phyloP scores from a whole-genome alignment of 805 yeast genomes.

The Candida ulmi region DNA sequence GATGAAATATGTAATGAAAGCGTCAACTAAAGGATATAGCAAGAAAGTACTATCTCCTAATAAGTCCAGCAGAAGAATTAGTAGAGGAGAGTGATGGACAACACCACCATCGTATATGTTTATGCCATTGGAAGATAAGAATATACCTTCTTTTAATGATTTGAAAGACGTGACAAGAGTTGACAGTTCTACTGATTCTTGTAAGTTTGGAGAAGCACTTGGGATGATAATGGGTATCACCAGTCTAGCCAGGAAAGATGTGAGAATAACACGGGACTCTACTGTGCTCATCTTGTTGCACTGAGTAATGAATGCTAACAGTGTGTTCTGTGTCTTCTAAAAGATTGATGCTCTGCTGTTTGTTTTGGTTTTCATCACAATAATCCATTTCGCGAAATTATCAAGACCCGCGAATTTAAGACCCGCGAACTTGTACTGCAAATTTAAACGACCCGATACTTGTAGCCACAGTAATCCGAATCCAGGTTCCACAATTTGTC shows the following conservation, averaged over 20 bases:
- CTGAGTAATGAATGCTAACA: too few species aligned
- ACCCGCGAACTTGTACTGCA: too few species aligned
- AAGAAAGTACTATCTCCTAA: constrained; percentile 22
- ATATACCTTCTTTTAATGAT: constrained; percentile 62
- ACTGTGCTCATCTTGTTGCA: not conserved
- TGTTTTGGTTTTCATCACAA: too few species aligned
- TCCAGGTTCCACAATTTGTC: too few species aligned
- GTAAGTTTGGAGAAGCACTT: constrained; percentile 12
- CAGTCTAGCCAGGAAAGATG: constrained; percentile 14
- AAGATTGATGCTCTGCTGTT: too few species aligned
- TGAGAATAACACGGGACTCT: constrained; percentile 2
- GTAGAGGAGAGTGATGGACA: constrained; percentile 78
- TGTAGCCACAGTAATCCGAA: too few species aligned
- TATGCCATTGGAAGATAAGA: constrained; percentile 47
- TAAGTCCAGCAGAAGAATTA: constrained; percentile 45
- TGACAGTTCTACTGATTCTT: constrained; percentile 49
- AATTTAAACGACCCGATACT: too few species aligned
- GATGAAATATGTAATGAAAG: constrained; percentile 48
- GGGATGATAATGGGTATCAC: constrained; percentile 14
- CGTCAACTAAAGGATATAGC: constrained; percentile 56
- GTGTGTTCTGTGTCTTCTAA: too few species aligned
- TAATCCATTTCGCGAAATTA: too few species aligned
- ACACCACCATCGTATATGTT: constrained; percentile 81
- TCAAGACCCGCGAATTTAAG: too few species aligned
- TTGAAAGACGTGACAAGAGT: constrained; percentile 72